Conservation (phyloP, 805 yeast genomes). For the Candida qinlingensis region DNA sequence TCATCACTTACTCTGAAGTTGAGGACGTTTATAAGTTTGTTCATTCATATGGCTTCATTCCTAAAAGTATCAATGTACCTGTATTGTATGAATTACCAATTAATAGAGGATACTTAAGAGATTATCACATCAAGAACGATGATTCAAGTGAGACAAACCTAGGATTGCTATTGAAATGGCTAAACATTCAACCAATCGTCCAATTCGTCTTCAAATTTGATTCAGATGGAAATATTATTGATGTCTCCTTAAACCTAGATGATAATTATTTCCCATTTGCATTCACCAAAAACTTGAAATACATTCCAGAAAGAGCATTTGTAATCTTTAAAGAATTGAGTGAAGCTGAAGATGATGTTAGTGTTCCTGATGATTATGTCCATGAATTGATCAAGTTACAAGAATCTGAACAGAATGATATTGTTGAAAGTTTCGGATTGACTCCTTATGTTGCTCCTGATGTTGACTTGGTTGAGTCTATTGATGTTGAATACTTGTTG, state of each 20-base stretch:
- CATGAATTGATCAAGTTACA: slow-evolving; percentile 13
- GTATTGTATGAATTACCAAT: slow-evolving; percentile 32
- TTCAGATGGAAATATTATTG: slow-evolving; percentile 10
- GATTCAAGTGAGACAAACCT: slow-evolving; percentile 16
- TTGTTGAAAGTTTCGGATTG: slow-evolving; percentile 16
- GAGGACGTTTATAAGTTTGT: slow-evolving; percentile 38
- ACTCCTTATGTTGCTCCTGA: slow-evolving; percentile 17
- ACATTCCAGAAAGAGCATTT: slow-evolving; percentile 15
- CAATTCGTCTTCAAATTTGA: slow-evolving; percentile 30
- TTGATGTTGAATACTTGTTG: slow-evolving; percentile 12
- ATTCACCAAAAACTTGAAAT: slow-evolving; percentile 21
- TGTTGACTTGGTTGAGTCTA: slow-evolving; percentile 10
- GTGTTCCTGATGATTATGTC: slow-evolving; percentile 10
- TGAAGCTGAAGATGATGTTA: slow-evolving; percentile 4
- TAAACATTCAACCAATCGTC: slow-evolving; percentile 34
- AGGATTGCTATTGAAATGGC: slow-evolving; percentile 29
- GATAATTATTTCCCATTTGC: slow-evolving; percentile 31
- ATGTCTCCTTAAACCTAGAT: slow-evolving; percentile 25
- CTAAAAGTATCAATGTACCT: slow-evolving; percentile 20
- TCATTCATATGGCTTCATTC: slow-evolving; percentile 43
- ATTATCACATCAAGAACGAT: slow-evolving; percentile 6
- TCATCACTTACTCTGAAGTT: slow-evolving; percentile 38
- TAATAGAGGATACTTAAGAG: slow-evolving; percentile 18
- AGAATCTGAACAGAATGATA: slow-evolving; percentile 18
- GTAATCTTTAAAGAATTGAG: slow-evolving; percentile 13